Conservation (phyloP, 495 filamentous ascomycete species). For the Penicillium robsamsonii region DNA sequence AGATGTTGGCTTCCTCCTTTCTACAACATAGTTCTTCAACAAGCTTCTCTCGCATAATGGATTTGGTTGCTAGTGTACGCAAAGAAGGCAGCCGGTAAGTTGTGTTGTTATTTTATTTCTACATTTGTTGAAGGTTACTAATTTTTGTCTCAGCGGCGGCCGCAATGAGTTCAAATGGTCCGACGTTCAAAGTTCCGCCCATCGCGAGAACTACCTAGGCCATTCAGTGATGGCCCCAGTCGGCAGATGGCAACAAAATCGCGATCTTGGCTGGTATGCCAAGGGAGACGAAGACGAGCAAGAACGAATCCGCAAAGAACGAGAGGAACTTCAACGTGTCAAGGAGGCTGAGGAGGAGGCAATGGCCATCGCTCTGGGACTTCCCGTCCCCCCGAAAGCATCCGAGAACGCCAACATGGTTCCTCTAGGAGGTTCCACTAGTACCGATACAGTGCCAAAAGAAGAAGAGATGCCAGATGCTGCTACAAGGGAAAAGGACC, state of each 20-base stretch:
- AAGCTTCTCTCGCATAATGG: constrained; percentile 57
- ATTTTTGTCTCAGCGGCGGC: constrained; percentile 62
- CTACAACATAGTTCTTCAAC: background rate
- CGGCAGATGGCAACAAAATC: constrained; percentile 91
- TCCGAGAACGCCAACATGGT: constrained; percentile 43
- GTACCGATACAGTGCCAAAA: constrained; percentile 17
- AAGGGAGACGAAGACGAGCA: constrained; percentile 63
- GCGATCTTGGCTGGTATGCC: constrained; percentile 86
- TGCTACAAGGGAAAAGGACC: constrained; percentile 24
- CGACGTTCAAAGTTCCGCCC: constrained; percentile 79
- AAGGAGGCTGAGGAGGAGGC: constrained; percentile 95
- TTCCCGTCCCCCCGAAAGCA: constrained; percentile 57
- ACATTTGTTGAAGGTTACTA: constrained; percentile 12
- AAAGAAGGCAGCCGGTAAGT: constrained; percentile 82
- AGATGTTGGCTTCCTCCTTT: background rate
- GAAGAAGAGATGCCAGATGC: constrained; percentile 24
- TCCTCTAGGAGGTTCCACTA: constrained; percentile 36
- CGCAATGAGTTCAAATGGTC: constrained; percentile 94
- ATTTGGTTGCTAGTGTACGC: constrained; percentile 86
- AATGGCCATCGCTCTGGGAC: constrained; percentile 73
- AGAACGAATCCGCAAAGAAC: constrained; percentile 59
- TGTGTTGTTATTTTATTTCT: background rate
- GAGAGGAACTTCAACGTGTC: constrained; percentile 71
- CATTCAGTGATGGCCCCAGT: constrained; percentile 95
- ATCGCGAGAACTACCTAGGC: constrained; percentile 96